Conservation (phyloP, 192 early-diverging fungal genomes). For the Backusella mclennaniae region DNA sequence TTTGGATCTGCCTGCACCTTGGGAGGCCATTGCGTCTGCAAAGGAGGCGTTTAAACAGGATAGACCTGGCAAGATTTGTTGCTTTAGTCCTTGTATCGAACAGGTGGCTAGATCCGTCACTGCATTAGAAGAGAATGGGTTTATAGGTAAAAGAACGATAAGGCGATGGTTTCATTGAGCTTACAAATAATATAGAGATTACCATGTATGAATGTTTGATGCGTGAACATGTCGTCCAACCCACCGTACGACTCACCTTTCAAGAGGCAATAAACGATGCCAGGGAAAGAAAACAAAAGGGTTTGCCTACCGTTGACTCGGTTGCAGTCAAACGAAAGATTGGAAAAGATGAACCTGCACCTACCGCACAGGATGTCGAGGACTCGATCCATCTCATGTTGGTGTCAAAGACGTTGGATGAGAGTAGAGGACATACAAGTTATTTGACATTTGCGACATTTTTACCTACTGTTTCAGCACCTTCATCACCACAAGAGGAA, state of each 20-base stretch:
- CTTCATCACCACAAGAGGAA: neutral
- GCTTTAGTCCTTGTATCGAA: slow-evolving; percentile 96
- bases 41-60: slow-evolving; percentile 81
- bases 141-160: slow-evolving; percentile 58
- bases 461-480: slow-evolving; percentile 40
- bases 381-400: slow-evolving; percentile 31
- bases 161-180: too few species aligned
- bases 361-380: slow-evolving; percentile 13
- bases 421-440: slow-evolving; percentile 87
- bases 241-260: slow-evolving; percentile 61
- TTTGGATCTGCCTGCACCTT: slow-evolving; percentile 94
- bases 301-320: neutral
- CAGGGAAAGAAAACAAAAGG: slow-evolving; percentile 36
- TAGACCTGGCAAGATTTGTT: slow-evolving; percentile 84
- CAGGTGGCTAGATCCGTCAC: slow-evolving; percentile 83
- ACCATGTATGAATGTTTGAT: slow-evolving; percentile 92
- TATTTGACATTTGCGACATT: slow-evolving; percentile 93
- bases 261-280: slow-evolving; percentile 56
- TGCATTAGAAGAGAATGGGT: slow-evolving; percentile 79
- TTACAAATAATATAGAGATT: slow-evolving; percentile 51
- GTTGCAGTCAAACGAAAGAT: slow-evolving; percentile 20
- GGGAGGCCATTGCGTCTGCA: slow-evolving; percentile 88
- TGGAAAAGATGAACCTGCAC: slow-evolving; percentile 19
- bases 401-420: slow-evolving; percentile 59
- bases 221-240: slow-evolving; percentile 73